Evolutionary conservation across 441 rosid genomes (phyloP).

Genomic region (Populus hybrid): DNA sequence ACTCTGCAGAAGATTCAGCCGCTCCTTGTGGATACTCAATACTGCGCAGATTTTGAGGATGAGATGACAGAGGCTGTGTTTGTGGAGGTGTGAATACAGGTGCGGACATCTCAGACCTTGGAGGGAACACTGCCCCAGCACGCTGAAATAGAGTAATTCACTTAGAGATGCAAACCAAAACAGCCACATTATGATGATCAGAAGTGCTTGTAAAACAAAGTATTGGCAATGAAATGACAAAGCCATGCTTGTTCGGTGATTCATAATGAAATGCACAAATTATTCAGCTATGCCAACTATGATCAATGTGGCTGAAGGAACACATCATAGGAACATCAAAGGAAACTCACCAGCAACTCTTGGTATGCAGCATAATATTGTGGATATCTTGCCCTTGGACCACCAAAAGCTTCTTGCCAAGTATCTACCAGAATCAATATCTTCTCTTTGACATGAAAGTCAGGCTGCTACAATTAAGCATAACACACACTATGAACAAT

Average conservation of each 20-base stretch:
- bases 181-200: slow-evolving; percentile 2
- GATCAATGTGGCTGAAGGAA: not conserved
- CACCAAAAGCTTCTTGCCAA: slow-evolving; percentile 99
- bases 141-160: slow-evolving; percentile 53
- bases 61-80: slow-evolving; percentile 82
- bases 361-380: slow-evolving; percentile 94
- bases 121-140: slow-evolving; percentile 97
- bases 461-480: slow-evolving; percentile 77
- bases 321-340: slow-evolving; percentile 2
- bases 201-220: not conserved
- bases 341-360: slow-evolving; percentile 82
- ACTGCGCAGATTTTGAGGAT: slow-evolving; percentile 70
- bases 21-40: slow-evolving; percentile 49
- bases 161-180: slow-evolving; percentile 12
- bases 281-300: not conserved
- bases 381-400: slow-evolving; percentile 92
- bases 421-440: slow-evolving; percentile 79
- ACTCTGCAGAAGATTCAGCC: slow-evolving; percentile 69
- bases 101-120: slow-evolving; percentile 80
- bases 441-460: slow-evolving; percentile 91
- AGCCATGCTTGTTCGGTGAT: slow-evolving; percentile 2
- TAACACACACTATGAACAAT: slow-evolving; percentile 26
- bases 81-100: slow-evolving; percentile 96
- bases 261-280: slow-evolving; percentile 9
- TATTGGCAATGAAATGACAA: not conserved